Conservation (phyloP, 805 yeast species). For the Yarrowia porcina region DNA sequence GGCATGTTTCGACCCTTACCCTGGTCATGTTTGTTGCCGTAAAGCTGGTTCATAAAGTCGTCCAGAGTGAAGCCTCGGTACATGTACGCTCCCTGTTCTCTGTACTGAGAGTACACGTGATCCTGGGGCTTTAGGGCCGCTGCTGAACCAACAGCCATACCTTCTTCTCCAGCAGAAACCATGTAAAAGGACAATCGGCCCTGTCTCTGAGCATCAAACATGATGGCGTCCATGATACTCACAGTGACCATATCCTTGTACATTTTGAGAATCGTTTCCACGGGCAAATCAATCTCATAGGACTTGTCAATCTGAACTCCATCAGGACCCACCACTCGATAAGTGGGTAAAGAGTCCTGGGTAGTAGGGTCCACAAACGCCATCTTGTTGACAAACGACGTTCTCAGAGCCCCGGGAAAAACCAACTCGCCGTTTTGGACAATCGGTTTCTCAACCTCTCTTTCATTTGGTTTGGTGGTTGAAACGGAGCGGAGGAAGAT, state of each 20-base stretch:
- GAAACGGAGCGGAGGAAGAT: not conserved
- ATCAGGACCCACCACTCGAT: slow-evolving; percentile 35
- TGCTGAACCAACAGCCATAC: slow-evolving; percentile 38
- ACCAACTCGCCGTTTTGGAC: slow-evolving; percentile 3
- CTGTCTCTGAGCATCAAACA: slow-evolving; percentile 41
- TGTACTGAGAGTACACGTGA: slow-evolving; percentile 37
- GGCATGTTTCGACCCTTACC: slow-evolving; percentile 40
- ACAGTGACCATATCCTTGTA: slow-evolving; percentile 38
- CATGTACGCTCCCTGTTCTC: slow-evolving; percentile 38
- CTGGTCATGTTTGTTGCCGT: slow-evolving; percentile 35
- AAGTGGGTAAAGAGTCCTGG: slow-evolving; percentile 32
- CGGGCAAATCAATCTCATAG: slow-evolving; percentile 31
- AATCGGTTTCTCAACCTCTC: not conserved
- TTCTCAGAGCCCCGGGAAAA: slow-evolving; percentile 17
- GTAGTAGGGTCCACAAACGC: slow-evolving; percentile 28
- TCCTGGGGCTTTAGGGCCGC: slow-evolving; percentile 37
- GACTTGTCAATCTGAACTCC: slow-evolving; percentile 34
- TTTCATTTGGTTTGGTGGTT: not conserved
- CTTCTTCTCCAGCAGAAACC: slow-evolving; percentile 41
- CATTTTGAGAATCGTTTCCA: slow-evolving; percentile 34
- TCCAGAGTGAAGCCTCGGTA: slow-evolving; percentile 37
- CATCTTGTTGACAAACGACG: slow-evolving; percentile 6
- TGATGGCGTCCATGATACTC: slow-evolving; percentile 36
- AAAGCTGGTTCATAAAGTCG: slow-evolving; percentile 38
- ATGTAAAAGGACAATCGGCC: slow-evolving; percentile 39